Conservation (phyloP, 306 rosid species). For the Cicer arietinum region DNA sequence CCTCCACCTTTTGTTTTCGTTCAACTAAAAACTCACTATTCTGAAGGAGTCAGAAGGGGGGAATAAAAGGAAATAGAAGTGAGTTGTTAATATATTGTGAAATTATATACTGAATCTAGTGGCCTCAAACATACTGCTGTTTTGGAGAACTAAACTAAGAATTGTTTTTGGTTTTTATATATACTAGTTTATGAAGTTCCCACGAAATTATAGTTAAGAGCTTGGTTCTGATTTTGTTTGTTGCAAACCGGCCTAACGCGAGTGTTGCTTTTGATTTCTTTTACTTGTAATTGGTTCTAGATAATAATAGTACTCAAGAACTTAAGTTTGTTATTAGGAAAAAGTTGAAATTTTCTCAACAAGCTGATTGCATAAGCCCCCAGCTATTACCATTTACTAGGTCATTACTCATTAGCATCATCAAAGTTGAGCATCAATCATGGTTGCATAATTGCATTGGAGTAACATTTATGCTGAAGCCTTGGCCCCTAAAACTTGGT, state of each 20-base stretch:
- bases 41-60: background rate
- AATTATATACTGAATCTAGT: constrained; percentile 3
- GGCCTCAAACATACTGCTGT: constrained; percentile 14
- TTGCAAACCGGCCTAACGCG: constrained; percentile 8
- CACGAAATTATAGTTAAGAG: constrained; percentile 27
- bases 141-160: constrained; percentile 30
- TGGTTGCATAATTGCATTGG: constrained; percentile 7
- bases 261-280: constrained; percentile 26
- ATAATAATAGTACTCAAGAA: constrained; percentile 11
- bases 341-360: constrained; percentile 19
- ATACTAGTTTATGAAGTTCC: constrained; percentile 4
- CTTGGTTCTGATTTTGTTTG: constrained; percentile 26
- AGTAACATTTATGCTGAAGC: constrained; percentile 10
- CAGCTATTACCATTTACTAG: background rate
- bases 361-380: constrained; percentile 7
- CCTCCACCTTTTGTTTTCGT: constrained; percentile 2
- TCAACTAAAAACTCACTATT: constrained; percentile 7
- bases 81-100: background rate
- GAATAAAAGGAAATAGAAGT: constrained; percentile 2
- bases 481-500: background rate
- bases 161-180: constrained; percentile 21
- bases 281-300: constrained; percentile 36
- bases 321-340: constrained; percentile 7
- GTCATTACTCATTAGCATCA: background rate
- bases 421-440: constrained; percentile 13